phyloP scores from a whole-genome alignment of 2,329 filamentous ascomycete species.

The Lecanicillium sp. region DNA sequence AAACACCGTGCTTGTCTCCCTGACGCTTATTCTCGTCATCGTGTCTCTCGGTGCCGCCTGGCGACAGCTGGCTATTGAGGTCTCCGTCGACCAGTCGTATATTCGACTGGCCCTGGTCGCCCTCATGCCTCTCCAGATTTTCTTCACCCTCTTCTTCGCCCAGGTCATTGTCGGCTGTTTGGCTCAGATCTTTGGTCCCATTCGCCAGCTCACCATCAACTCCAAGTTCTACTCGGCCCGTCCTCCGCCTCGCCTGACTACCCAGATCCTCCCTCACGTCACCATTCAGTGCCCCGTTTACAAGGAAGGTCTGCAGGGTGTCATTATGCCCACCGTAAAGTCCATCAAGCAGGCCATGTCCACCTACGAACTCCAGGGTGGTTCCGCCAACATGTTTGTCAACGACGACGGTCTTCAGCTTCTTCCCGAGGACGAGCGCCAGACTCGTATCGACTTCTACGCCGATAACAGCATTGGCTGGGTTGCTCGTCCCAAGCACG shows the following conservation, averaged over 20 bases:
- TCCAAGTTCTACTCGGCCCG: conserved; percentile 76
- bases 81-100: conserved; percentile 57
- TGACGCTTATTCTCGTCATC: conserved; percentile 61
- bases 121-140: conserved; percentile 65
- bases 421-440: conserved; percentile 37
- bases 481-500: conserved; percentile 41
- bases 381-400: conserved; percentile 48
- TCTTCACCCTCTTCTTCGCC: conserved; percentile 77
- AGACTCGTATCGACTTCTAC: conserved; percentile 41
- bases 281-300: conserved; percentile 67
- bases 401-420: conserved; percentile 59
- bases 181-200: conserved; percentile 69
- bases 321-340: conserved; percentile 44
- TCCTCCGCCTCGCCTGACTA: conserved; percentile 57
- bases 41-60: conserved; percentile 64
- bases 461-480: conserved; percentile 43
- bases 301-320: conserved; percentile 34
- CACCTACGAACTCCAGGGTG: conserved; percentile 42
- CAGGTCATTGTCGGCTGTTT: conserved; percentile 73
- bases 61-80: conserved; percentile 62
- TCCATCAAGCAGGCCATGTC: conserved; percentile 44
- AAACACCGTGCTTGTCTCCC: conserved; percentile 61
- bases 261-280: conserved; percentile 57
- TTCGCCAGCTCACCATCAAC: conserved; percentile 66
- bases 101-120: conserved; percentile 58